A percentile compares a stretch with the other conserved stretches of the same genome.
phyloP scores from a whole-genome alignment of 78 protist species.

The Dictyostelium firmibasis region DNA sequence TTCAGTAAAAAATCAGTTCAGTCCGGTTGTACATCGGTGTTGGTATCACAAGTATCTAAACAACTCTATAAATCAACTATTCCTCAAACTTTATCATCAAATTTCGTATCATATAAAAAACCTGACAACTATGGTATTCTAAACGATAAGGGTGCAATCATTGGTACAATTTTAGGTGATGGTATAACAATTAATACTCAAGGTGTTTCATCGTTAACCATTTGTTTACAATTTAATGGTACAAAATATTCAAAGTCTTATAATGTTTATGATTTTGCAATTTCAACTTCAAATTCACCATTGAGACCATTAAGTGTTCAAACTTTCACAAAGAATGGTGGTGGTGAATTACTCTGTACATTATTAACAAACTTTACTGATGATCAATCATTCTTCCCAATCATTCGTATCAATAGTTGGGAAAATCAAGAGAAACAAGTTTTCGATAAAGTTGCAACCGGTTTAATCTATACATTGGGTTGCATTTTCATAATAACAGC shows the following conservation, averaged over 20 bases:
- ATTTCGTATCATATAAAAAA: conserved; percentile 26
- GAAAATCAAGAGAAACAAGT: neutral
- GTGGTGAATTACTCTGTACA: neutral
- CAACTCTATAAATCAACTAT: conserved; percentile 31
- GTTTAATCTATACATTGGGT: conserved; percentile 19
- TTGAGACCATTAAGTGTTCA: neutral
- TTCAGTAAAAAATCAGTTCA: conserved; percentile 5
- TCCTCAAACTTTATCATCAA: neutral
- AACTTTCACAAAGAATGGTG: neutral
- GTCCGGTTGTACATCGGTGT: neutral
- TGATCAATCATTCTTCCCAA: conserved; percentile 16
- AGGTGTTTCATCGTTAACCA: neutral
- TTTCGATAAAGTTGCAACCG: conserved; percentile 19
- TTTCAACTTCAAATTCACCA: neutral
- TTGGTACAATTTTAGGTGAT: conserved; percentile 30
- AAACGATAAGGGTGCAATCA: conserved; percentile 6
- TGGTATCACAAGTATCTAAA: neutral
- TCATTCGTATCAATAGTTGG: neutral
- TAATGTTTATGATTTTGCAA: conserved; percentile 22
- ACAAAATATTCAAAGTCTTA: neutral
- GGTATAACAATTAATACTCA: conserved; percentile 18
- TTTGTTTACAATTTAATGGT: neutral
- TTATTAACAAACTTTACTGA: neutral
- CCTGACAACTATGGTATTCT: conserved; percentile 17
- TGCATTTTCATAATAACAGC: neutral